phyloP scores from a whole-genome alignment of 208 protist species.

The Leishmania braziliensis region DNA sequence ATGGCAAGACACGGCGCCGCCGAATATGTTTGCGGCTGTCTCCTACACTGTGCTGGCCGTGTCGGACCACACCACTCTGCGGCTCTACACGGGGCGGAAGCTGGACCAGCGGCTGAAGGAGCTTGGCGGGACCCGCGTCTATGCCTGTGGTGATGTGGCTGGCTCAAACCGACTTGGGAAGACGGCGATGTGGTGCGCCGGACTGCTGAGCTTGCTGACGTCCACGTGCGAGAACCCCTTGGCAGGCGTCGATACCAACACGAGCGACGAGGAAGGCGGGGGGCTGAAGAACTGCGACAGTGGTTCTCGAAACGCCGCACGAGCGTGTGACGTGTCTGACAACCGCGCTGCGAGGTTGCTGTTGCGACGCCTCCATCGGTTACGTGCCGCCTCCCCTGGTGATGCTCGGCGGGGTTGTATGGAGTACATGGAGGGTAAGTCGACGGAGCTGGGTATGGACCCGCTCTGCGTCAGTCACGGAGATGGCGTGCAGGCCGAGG shows the following conservation, averaged over 20 bases:
- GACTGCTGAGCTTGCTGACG: constrained; percentile 32
- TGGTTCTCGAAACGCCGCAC: not conserved
- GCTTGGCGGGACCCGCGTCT: constrained; percentile 63
- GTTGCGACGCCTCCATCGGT: constrained; percentile 5
- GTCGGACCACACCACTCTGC: constrained; percentile 45
- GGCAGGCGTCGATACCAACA: no score
- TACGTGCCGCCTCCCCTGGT: not conserved
- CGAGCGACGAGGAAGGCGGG: no score
- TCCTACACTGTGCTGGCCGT: constrained; percentile 62
- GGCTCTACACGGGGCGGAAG: constrained; percentile 36
- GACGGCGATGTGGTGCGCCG: constrained; percentile 50
- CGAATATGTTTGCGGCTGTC: constrained; percentile 39
- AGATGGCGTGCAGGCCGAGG: not conserved
- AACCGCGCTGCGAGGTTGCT: not conserved
- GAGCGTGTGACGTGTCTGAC: not conserved
- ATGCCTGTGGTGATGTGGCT: constrained; percentile 56
- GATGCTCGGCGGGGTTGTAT: not conserved
- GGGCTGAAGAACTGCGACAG: not conserved
- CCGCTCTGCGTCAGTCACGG: not conserved
- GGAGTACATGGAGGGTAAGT: not conserved
- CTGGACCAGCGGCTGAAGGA: constrained; percentile 63
- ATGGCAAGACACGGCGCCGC: constrained; percentile 32
- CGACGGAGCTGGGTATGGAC: no score
- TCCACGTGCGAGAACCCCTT: constrained; percentile 16
- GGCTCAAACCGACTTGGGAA: constrained; percentile 51